Percentiles rank a stretch among this genome's conserved stretches.
These are phyloP conservation scores for Aspergillus brunneoviolaceus DNA, from an alignment of 2,329 filamentous ascomycete genomes.

Conservation along the genomic window DNA sequence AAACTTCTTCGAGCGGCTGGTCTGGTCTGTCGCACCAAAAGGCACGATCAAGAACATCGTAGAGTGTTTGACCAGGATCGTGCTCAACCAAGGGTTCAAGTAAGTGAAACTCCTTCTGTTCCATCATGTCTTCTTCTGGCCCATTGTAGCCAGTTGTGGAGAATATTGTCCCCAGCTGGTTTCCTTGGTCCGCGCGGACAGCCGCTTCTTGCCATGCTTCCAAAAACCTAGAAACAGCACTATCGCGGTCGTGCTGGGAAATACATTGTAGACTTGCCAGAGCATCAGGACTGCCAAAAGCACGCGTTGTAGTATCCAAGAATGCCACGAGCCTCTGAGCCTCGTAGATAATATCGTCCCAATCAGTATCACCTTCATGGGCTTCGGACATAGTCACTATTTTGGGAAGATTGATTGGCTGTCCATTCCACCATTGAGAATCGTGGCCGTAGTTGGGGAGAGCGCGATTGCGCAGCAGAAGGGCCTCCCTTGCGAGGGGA, in stretches of 20 bases:
- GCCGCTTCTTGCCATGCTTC: slow-evolving; percentile 51
- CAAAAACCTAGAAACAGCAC: slow-evolving; percentile 47
- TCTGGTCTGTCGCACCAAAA: slow-evolving; percentile 49
- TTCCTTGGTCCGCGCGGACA: slow-evolving; percentile 41
- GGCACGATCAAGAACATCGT: slow-evolving; percentile 54
- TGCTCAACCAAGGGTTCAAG: slow-evolving; percentile 42
- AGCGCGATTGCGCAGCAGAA: slow-evolving; percentile 50
- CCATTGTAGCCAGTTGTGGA: slow-evolving; percentile 47
- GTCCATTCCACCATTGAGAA: slow-evolving; percentile 63
- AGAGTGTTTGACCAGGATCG: slow-evolving; percentile 47
- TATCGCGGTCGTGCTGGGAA: slow-evolving; percentile 35
- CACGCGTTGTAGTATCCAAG: slow-evolving; percentile 56
- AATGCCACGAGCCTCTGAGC: slow-evolving; percentile 63
- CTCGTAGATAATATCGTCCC: slow-evolving; percentile 55
- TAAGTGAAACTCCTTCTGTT: slow-evolving; percentile 38
- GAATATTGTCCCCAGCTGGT: slow-evolving; percentile 46
- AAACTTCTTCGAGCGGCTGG: slow-evolving; percentile 45
- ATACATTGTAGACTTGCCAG: slow-evolving; percentile 47
- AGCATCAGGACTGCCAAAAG: slow-evolving; percentile 58
- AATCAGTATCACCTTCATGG: slow-evolving; percentile 33
- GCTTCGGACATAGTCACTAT: slow-evolving; percentile 49
- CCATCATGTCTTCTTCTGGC: slow-evolving; percentile 29
- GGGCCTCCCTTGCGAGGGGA: slow-evolving; percentile 57
- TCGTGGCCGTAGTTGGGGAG: slow-evolving; percentile 56
- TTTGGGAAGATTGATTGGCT: slow-evolving; percentile 49